Base-by-base conservation (phyloP, 306 rosid species). In the Fagus crenata region DNA sequence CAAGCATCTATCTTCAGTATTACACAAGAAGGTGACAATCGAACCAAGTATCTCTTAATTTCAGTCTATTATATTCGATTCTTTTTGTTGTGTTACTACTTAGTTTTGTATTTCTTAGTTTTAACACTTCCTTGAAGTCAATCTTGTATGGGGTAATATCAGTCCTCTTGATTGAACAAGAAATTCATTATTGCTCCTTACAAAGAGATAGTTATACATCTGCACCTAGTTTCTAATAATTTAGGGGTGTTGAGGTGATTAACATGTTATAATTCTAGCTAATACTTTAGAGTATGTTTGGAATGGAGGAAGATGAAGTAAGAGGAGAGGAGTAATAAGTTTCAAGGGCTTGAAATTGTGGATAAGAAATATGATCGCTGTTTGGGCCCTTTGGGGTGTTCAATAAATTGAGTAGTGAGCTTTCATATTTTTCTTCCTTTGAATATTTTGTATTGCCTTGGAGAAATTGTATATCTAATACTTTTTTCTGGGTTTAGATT, bases 21-120 rank as follows among this genome's bases (percentile, higher is more conserved):
- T 94, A 69, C 98, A 90, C 87, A 92, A 92, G 81, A 94, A 92
- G 98, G 97, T 90, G 60, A 87, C 80, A n/a, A 46, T 69, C 40
- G 22, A 73, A 82, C 71, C 46, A 14, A 49, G n/a, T 7, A 61
- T 74, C 49, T 15, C 73, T 61, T 75, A 76, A 59, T n/a, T 76
- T 70, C 40, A 46, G 35, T 67, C 14, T 41, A 46, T 49, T 46
- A 2, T 49, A 49, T 74, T 55, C 37, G 67, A 37, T 72, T 37
- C 13, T 53, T 18, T 72, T 53, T 49, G 37, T 72, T 72, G 49
- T 17, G 15, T 17, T 5, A 54, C 32, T 8, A 36, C 33, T 43
- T 11, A n/a, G 64, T 58, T 58, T 32, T 7, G 12, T 58, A 58
- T 11, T 7, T 8, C n/a, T 43, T 7, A n/a, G 11, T 18, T 31